A percentile compares a stretch with the other conserved stretches of the same genome.
Conservation (phyloP, 345 rosid species). For the Lumnitzera racemosa region DNA sequence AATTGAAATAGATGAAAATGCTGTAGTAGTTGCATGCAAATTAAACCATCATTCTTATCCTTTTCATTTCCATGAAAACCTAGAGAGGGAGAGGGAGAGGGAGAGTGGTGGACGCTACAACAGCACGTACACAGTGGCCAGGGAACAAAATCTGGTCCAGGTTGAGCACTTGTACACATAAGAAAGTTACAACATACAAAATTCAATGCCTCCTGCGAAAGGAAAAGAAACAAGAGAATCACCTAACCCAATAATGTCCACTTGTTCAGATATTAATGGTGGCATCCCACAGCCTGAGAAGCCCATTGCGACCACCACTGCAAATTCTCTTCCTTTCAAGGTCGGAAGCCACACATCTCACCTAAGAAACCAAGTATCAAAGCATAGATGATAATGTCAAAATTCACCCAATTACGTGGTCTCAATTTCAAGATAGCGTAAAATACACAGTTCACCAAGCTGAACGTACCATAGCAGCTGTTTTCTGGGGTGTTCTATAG, state of each 20-base stretch:
- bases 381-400: neutral
- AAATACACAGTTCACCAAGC: constrained; percentile 6
- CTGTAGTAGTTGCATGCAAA: no score
- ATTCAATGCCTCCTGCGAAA: no score
- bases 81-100: no score
- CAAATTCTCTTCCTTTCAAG: constrained; percentile 99
- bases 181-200: neutral
- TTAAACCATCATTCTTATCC: no score
- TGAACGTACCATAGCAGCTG: constrained; percentile 73
- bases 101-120: no score
- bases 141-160: no score
- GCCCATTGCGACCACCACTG: constrained; percentile 94
- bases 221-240: neutral
- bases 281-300: constrained; percentile 97
- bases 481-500: constrained; percentile 86
- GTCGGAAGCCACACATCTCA: constrained; percentile 89
- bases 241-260: neutral
- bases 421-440: neutral
- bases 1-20: no score
- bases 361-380: constrained; percentile 32
- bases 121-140: no score
- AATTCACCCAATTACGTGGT: neutral
- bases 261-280: constrained; percentile 72
- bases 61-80: no score
- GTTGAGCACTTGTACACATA: no score